Evolutionary conservation across 208 protist species (phyloP).

Genomic region (Trypanosoma caninum): DNA sequence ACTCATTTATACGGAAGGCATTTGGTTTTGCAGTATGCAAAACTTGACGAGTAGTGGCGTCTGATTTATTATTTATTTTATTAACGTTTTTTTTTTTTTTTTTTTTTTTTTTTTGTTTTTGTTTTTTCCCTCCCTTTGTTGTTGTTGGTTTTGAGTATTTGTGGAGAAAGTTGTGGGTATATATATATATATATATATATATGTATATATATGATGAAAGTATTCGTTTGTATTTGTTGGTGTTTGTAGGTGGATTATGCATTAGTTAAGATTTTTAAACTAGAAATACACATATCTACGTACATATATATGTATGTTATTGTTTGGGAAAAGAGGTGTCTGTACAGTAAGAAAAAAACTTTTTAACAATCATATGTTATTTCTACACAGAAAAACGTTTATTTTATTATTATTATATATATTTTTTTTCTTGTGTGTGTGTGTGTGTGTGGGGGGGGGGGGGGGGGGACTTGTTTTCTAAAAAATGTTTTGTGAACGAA

Average conservation of each 20-base stretch:
- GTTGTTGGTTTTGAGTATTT: not conserved
- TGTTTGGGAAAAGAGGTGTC: not conserved
- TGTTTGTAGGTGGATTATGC: too few species aligned
- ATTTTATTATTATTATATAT: not conserved
- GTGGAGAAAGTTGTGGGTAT: not conserved
- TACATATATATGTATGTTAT: not conserved
- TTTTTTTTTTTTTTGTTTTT: slow-evolving; percentile 7
- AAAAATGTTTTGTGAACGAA: not conserved
- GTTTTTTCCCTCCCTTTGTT: not conserved
- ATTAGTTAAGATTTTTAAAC: too few species aligned
- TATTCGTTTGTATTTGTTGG: too few species aligned
- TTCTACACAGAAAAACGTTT: not conserved
- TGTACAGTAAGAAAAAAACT: too few species aligned
- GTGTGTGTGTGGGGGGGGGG: not conserved
- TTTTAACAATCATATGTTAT: too few species aligned
- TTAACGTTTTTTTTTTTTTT: slow-evolving; percentile 7
- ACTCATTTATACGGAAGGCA: slow-evolving; percentile 98
- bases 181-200: slow-evolving; percentile 1
- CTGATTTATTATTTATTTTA: too few species aligned
- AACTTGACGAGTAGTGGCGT: slow-evolving; percentile 63
- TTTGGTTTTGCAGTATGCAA: slow-evolving; percentile 95
- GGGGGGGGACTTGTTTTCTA: not conserved
- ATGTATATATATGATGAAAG: slow-evolving; percentile 15
- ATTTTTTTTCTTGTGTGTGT: slow-evolving; percentile 2
- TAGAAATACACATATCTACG: not conserved